Evolutionary conservation across 139 green algal genomes (phyloP).

Genomic region (Parachlorella kessleri): DNA sequence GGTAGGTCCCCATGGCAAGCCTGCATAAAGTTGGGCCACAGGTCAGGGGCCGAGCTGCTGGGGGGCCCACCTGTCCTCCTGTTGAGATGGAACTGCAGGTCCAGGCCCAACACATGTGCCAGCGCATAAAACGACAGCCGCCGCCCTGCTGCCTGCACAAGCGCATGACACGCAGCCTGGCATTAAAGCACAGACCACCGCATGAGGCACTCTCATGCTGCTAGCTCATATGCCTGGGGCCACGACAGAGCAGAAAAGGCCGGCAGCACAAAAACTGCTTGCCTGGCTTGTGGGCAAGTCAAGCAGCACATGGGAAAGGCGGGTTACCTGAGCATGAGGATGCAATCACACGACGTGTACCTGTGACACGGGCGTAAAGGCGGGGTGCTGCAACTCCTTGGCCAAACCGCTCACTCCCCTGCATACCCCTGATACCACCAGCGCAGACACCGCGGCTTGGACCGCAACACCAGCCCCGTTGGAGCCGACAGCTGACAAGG

Average conservation of each 20-base stretch:
- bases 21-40: no score
- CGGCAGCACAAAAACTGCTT: no score
- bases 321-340: no score
- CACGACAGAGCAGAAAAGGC: no score
- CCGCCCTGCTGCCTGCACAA: constrained; percentile 33
- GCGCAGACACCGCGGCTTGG: constrained; percentile 20
- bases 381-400: constrained; percentile 83
- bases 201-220: no score
- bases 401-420: constrained; percentile 68
- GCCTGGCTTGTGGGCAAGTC: no score
- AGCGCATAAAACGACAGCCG: constrained; percentile 41
- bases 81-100: constrained; percentile 66
- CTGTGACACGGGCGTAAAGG: constrained; percentile 87
- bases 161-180: no score
- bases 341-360: constrained; percentile 39
- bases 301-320: no score
- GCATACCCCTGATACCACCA: constrained; percentile 53
- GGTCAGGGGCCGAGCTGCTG: no score
- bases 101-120: constrained; percentile 36
- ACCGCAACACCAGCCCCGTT: not conserved
- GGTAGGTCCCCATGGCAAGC: no score
- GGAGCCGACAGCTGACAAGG: constrained; percentile 41
- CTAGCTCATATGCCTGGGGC: no score
- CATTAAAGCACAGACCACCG: no score
- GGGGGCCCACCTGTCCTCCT: constrained; percentile 66